Evolutionary conservation across 2,329 filamentous ascomycete species (phyloP), one percentile per base, ranked within the genome.

Genomic region (Phialophora macrospora): DNA sequence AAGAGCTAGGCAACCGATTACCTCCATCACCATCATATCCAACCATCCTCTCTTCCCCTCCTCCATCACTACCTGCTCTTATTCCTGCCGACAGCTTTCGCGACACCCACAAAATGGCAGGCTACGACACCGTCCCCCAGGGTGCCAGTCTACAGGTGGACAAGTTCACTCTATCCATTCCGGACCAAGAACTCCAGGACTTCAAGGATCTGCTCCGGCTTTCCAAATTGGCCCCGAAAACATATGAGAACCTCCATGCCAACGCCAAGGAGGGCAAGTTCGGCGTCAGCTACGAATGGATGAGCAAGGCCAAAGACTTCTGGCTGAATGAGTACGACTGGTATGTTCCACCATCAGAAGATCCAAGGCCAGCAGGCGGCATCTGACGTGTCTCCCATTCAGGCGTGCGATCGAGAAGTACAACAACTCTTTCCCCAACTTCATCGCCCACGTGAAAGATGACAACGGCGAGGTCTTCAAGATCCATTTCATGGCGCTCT

Each of bases 401-500:
- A 62, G 59, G 59, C 61, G 61, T 11, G 54, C 55, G 5, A 51
- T 41, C 3, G 75, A 80, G 69, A 71, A 77, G 48, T 75, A 78
- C 17, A 80, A 84, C 69, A 85, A 85, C 70, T 77, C 74, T 12
- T 81, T 82, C 52, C 83, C 83, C 1, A 82, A 85, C 66, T 86
- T 80, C 75, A 82, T 74, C 1, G 74, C 77, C 0, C 67, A 74
- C 0, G 75, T 85, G 58, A 75, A 77, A 11, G 79, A 82, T 26
- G 63, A 66, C 34, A 75, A 79, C 2, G 65, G 69, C 8, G 69
- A 72, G 11, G 71, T 69, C 0, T 77, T 81, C 62, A 72, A 77
- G 3, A 76, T 87, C 48, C 84, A 87, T 70, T 87, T 87, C 70
- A 73, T 79, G 0, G 85, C 79, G 0, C 75, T 88, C 0, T 87